These are phyloP conservation scores for Helenozyma baotianmanensis DNA, from an alignment of 805 yeast genomes.

Conservation along the genomic window DNA sequence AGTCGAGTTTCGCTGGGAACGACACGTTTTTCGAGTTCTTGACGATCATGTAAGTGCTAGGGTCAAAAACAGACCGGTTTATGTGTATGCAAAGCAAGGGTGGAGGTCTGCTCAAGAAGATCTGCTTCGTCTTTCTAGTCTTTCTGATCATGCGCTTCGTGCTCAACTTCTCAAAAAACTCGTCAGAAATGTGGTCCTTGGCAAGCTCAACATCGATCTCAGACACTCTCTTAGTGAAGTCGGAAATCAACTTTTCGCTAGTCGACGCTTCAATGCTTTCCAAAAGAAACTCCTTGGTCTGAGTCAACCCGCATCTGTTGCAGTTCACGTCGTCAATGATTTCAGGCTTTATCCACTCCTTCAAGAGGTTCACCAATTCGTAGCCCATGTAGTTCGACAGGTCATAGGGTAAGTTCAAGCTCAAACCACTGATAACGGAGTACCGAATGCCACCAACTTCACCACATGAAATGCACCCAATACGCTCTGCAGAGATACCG, in stretches of 20 bases:
- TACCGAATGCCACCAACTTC: conserved; percentile 90
- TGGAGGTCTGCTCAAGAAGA: conserved; percentile 75
- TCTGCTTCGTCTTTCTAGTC: conserved; percentile 80
- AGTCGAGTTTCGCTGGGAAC: conserved; percentile 66
- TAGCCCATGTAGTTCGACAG: conserved; percentile 33
- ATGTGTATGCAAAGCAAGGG: conserved; percentile 80
- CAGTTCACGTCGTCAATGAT: conserved; percentile 92
- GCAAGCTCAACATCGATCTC: conserved; percentile 44
- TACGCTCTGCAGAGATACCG: conserved; percentile 82
- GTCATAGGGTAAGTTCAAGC: conserved; percentile 59
- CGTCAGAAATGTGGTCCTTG: conserved; percentile 73
- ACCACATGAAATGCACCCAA: conserved; percentile 87
- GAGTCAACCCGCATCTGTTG: conserved; percentile 78
- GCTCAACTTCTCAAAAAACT: conserved; percentile 66
- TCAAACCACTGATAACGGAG: conserved; percentile 70
- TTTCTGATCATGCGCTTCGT: conserved; percentile 71
- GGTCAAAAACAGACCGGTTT: conserved; percentile 90
- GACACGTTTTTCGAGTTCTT: conserved; percentile 81
- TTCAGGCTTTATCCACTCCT: conserved; percentile 73
- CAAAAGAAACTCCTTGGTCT: conserved; percentile 49
- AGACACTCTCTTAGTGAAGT: conserved; percentile 25
- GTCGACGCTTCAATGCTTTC: conserved; percentile 40
- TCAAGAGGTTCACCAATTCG: conserved; percentile 48
- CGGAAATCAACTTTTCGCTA: conserved; percentile 25
- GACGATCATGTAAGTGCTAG: conserved; percentile 72